A percentile compares a stretch with the other conserved stretches of the same genome.
phyloP scores from a whole-genome alignment of 257 asterid species.

The Lycium barbarum region DNA sequence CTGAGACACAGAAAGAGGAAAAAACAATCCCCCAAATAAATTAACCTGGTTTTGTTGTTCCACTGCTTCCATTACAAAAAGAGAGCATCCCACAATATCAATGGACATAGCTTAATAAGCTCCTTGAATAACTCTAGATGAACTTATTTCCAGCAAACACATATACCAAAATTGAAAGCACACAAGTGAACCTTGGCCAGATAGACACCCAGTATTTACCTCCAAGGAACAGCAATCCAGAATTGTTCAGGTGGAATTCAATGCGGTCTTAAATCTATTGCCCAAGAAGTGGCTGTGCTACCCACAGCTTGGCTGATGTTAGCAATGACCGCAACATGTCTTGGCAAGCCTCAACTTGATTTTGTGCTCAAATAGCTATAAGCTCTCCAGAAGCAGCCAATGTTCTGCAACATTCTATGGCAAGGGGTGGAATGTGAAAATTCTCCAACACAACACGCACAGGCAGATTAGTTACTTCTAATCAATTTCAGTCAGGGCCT shows the following conservation, averaged over 20 bases:
- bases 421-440: slow-evolving; percentile 15
- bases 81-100: background rate
- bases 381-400: background rate
- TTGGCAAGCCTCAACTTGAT: slow-evolving; percentile 13
- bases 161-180: background rate
- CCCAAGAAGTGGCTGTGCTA: background rate
- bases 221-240: background rate
- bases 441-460: background rate
- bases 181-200: slow-evolving; percentile 14
- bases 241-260: background rate
- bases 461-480: background rate
- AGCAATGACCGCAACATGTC: background rate
- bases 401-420: slow-evolving; percentile 21
- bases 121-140: background rate
- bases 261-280: background rate
- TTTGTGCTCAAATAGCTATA: background rate
- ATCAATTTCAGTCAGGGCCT: background rate
- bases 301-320: background rate
- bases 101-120: background rate
- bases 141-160: background rate
- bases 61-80: background rate
- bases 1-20: background rate
- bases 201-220: background rate
- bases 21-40: background rate
- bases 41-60: background rate